Conservation (phyloP, 495 filamentous ascomycete genomes). For the Xylaria acuta region DNA sequence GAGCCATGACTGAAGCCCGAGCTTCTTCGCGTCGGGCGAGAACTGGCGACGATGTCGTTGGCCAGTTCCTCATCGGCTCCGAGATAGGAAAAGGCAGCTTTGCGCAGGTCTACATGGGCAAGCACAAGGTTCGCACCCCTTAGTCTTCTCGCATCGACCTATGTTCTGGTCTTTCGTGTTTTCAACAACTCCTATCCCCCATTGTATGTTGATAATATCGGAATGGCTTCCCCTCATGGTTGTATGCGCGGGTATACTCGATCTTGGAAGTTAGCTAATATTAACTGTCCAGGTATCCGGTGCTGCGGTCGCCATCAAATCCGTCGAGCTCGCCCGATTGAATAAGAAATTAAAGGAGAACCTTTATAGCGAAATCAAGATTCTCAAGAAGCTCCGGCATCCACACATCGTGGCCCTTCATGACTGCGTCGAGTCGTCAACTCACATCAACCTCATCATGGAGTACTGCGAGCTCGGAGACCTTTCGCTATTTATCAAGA, state of each 20-base stretch:
- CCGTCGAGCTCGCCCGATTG: conserved; percentile 84
- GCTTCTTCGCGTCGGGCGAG: conserved; percentile 44
- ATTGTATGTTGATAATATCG: background rate
- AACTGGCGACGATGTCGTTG: conserved; percentile 69
- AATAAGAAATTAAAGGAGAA: conserved; percentile 97
- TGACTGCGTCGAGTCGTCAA: conserved; percentile 83
- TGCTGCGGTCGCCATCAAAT: conserved; percentile 90
- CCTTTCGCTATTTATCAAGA: conserved; percentile 92
- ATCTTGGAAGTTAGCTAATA: conserved; percentile 47
- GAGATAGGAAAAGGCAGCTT: conserved; percentile 97
- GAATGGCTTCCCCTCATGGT: background rate
- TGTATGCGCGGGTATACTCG: background rate
- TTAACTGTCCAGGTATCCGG: conserved; percentile 56
- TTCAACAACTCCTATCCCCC: background rate
- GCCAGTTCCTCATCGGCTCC: conserved; percentile 75
- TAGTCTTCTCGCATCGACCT: conserved; percentile 10
- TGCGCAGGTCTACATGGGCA: conserved; percentile 87
- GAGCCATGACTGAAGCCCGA: conserved; percentile 54
- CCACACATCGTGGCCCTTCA: conserved; percentile 96
- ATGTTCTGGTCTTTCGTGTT: conserved; percentile 18
- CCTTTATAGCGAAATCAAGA: conserved; percentile 91
- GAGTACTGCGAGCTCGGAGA: conserved; percentile 97
- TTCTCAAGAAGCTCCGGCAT: conserved; percentile 88
- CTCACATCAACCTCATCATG: conserved; percentile 96
- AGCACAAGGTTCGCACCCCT: conserved; percentile 72